Base-by-base conservation (phyloP, 768 basidiomycete species). In the Termitomyces sp. region DNA sequence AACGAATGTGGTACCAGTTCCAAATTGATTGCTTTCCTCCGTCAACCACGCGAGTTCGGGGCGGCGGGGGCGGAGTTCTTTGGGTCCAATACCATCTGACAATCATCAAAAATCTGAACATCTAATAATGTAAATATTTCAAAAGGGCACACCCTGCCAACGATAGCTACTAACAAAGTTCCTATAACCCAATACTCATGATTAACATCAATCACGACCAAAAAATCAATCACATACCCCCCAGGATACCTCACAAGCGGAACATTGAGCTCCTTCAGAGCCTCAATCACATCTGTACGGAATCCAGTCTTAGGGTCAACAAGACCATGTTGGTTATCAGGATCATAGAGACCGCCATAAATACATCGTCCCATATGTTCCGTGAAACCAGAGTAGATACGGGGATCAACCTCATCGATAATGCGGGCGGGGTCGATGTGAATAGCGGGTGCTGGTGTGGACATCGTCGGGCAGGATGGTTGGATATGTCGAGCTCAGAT, bases 11-110 rank as follows among this genome's bases (percentile, higher is more conserved):
- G 8, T 48, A 75, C 76, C 81, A 2, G 85, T 86, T 15, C 85
- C 86, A 62, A 87, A 86, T 67, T 79, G 77, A 63, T 87, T 87
- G 67, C 81, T 81, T 69, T 87, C 85, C 63, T 84, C 82, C 1
- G 77, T 78, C 54, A 83, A 68, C 86, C 85, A 87, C 0, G 86
- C 86, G 16, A 86, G 78, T 69, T 87, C 85, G 16, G 84, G 83
- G 22, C 84, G 72, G 35, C 82, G 79, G 38, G 81, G 83, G 36
- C 85, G 76, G 13, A 73, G 61, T 35, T 78, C 76, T 40, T 74
- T 74, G 3, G 85, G 84, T 0, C 85, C 84, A 32, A 86, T 74
- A 0, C 83, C 84, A 71, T 86, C 85, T 75, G 39, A 32, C 0
- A 2, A 15, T 5, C 22, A 9, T 36, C 12, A 33, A 46, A 0